Evolutionary conservation across 2,329 filamentous ascomycete species (phyloP).

Genomic region (Fusarium stilboides): DNA sequence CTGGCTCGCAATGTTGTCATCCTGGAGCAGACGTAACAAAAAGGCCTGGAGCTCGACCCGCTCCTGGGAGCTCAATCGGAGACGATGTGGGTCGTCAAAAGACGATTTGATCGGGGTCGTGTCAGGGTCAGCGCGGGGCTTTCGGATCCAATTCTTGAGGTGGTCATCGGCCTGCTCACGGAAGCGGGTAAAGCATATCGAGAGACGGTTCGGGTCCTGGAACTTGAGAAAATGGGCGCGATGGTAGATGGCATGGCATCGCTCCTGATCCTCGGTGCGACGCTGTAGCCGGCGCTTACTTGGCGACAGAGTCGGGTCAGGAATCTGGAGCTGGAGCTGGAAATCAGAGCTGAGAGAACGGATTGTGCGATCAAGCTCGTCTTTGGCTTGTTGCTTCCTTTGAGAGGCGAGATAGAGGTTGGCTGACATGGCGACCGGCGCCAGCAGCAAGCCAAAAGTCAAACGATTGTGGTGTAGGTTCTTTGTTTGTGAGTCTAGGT

Average conservation of each 20-base stretch:
- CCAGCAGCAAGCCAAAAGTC: conserved; percentile 14
- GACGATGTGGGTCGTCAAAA: conserved; percentile 42
- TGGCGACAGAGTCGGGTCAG: conserved; percentile 48
- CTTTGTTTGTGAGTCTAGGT: conserved; percentile 7
- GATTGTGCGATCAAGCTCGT: conserved; percentile 47
- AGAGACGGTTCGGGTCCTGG: conserved; percentile 32
- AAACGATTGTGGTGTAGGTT: conserved; percentile 14
- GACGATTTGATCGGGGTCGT: conserved; percentile 32
- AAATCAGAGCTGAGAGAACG: conserved; percentile 49
- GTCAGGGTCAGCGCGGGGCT: conserved; percentile 42
- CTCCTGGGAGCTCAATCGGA: conserved; percentile 37
- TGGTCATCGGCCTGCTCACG: conserved; percentile 40
- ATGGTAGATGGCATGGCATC: conserved; percentile 45
- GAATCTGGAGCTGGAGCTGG: conserved; percentile 45
- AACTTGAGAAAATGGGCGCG: conserved; percentile 44
- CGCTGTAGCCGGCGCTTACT: conserved; percentile 40
- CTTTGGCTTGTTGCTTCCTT: conserved; percentile 27
- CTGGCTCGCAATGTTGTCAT: conserved; percentile 27
- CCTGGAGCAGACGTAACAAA: conserved; percentile 40
- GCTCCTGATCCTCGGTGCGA: conserved; percentile 44
- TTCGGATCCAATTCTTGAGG: conserved; percentile 40
- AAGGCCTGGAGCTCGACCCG: conserved; percentile 48
- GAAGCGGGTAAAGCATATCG: conserved; percentile 46
- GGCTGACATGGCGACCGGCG: conserved; percentile 38
- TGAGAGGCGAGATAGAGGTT: background rate